Evolutionary conservation across 2,329 filamentous ascomycete species (phyloP), one percentile per base, ranked within the genome.

Genomic region (Penicillium sp.): DNA sequence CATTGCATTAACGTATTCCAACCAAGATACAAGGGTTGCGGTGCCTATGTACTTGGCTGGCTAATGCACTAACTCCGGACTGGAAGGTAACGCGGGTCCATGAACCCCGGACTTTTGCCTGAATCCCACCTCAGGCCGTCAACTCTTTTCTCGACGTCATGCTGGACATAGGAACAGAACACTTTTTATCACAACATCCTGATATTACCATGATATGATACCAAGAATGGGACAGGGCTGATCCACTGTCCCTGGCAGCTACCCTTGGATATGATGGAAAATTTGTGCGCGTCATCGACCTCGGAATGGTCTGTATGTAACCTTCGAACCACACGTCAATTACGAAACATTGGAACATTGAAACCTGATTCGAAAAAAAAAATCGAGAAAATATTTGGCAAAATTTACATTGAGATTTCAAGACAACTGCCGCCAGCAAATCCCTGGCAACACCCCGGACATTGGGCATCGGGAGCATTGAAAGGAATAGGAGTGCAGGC

Each of bases 261-360:
- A 29, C 18, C 44, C 43, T 27, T 25, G 25, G 14, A 25, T 12
- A 26, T 37, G 29, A 3, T 15, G 11, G 15, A 23, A 14, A 26
- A 45, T 14, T 58, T 57, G 61, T 63, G 63, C 60, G 59, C 63
- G 63, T 65, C 63, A 65, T 65, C 33, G 58, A 65, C 41, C 12
- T 15, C 8, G 23, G 4, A 7, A 50, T 20, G 37, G 23, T 37
- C 15, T 48, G 54, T 26, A 35, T 64, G 62, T 50, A 64, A 63
- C 62, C 59, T 47, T 57, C 49, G 12, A 37, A 47, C 44, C 47
- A 54, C 40, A 33, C 25, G 9, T 49, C 18, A 29, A 26, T n/a
- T 18, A 45, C 11, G 15, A 31, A 29, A 20, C 15, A 41, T 23
- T 12, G 27, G 27, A 35, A 18, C 6, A n/a, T 9, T 37, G 33